A percentile compares a stretch with the other conserved stretches of the same genome.
These are phyloP conservation scores for Alternaria solani DNA, from an alignment of 2,329 filamentous ascomycete genomes.

Conservation along the genomic window DNA sequence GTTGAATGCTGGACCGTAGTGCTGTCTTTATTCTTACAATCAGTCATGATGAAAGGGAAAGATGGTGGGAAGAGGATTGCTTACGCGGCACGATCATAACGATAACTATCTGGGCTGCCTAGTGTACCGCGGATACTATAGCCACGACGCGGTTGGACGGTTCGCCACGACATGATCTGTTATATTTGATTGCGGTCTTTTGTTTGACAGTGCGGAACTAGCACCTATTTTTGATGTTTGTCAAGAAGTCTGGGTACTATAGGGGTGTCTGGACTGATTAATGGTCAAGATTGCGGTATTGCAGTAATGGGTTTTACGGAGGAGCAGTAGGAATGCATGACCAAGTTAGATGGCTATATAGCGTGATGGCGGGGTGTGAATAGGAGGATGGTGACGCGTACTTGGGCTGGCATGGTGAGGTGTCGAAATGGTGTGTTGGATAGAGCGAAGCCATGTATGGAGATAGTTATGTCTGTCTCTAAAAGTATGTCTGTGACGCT, in stretches of 20 bases:
- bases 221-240: too few species aligned
- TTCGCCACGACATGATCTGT: not conserved
- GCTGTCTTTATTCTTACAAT: not conserved
- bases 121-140: not conserved
- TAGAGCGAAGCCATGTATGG: not conserved
- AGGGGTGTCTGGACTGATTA: not conserved
- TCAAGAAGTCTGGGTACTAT: not conserved
- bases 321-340: not conserved
- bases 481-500: not conserved
- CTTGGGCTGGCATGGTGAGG: not conserved
- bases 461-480: not conserved
- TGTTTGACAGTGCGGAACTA: too few species aligned
- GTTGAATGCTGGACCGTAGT: not conserved
- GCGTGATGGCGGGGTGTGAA: not conserved
- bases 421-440: not conserved
- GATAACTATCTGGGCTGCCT: not conserved
- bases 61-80: not conserved
- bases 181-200: not conserved
- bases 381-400: not conserved
- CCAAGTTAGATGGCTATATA: not conserved
- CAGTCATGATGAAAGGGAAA: not conserved
- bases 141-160: not conserved
- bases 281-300: not conserved
- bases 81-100: not conserved
- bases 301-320: not conserved